Evolutionary conservation across 116 monocot species (phyloP).

Genomic region (Iris pallida): DNA sequence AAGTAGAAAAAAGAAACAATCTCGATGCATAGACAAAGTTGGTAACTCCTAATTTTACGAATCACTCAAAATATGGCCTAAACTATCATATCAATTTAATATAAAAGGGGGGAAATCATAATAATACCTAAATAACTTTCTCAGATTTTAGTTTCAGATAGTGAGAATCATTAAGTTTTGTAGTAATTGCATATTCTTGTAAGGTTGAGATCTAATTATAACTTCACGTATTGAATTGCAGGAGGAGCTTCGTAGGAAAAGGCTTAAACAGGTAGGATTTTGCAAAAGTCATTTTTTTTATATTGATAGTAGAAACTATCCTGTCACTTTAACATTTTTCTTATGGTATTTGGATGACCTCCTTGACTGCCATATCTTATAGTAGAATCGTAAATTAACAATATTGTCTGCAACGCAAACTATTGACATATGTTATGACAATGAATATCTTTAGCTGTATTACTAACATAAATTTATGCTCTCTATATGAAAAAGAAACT

Average conservation of each 20-base stretch:
- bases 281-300: not conserved
- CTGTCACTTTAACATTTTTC: not conserved
- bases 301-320: not conserved
- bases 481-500: not conserved
- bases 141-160: not conserved
- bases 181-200: not conserved
- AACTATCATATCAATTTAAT: not conserved
- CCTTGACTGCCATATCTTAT: not conserved
- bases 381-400: too few species aligned
- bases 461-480: not conserved
- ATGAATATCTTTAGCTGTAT: not conserved
- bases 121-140: not conserved
- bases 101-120: not conserved
- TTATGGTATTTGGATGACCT: not conserved
- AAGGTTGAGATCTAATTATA: not conserved
- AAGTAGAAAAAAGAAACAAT: too few species aligned
- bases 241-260: constrained; percentile 23
- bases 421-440: too few species aligned
- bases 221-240: constrained; percentile 17
- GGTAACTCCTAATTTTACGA: not conserved
- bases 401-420: too few species aligned
- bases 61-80: not conserved
- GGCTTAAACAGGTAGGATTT: constrained; percentile 30
- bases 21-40: too few species aligned
- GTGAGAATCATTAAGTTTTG: not conserved